phyloP scores from a whole-genome alignment of 495 filamentous ascomycete genomes.

The Aspergillus avenaceus region DNA sequence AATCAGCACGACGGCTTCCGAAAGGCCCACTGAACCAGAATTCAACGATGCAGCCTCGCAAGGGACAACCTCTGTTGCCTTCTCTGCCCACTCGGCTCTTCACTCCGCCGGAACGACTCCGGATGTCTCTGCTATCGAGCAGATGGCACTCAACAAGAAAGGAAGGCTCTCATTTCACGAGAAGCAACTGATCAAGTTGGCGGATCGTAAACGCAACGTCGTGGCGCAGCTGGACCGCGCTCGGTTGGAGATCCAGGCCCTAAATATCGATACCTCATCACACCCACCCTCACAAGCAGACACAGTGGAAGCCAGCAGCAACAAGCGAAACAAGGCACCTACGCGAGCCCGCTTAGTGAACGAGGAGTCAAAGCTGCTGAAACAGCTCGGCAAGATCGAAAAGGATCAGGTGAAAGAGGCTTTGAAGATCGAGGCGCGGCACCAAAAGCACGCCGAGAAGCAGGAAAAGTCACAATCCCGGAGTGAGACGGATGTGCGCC shows the following conservation, averaged over 20 bases:
- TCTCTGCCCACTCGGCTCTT: no score
- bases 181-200: conserved; percentile 71
- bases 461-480: conserved; percentile 50
- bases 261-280: no score
- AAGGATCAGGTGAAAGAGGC: conserved; percentile 36
- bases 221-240: conserved; percentile 61
- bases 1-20: no score
- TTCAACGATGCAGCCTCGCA: no score
- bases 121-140: no score
- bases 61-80: no score
- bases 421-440: conserved; percentile 39
- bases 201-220: conserved; percentile 63
- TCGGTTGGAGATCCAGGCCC: conserved; percentile 36
- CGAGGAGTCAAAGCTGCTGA: conserved; percentile 36
- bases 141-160: conserved; percentile 27
- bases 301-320: no score
- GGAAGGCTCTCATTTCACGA: conserved; percentile 51
- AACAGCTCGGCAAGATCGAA: conserved; percentile 37
- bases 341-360: conserved; percentile 19
- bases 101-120: no score
- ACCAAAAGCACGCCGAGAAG: conserved; percentile 54
- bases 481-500: conserved; percentile 43
- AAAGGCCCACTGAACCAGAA: no score
- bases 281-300: conserved; percentile 12
- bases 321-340: conserved; percentile 35